Percentiles rank a stretch among this genome's conserved stretches.
These are phyloP conservation scores for Dendrothele bispora DNA, from an alignment of 768 basidiomycete genomes.

Conservation along the genomic window DNA sequence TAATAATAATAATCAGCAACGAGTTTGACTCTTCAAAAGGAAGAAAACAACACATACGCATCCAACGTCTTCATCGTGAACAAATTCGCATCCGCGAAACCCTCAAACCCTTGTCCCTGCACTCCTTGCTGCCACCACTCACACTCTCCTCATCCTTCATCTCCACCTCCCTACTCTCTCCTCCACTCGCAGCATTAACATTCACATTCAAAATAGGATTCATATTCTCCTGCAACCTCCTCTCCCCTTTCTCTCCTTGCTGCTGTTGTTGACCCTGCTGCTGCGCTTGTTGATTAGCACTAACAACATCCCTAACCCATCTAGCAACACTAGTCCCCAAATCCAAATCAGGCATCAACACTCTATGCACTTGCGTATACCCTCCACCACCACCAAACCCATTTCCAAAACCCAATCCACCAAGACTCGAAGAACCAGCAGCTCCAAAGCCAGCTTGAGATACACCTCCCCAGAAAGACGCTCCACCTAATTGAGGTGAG, in stretches of 20 bases:
- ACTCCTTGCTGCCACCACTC: too few species aligned
- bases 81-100: constrained; percentile 76
- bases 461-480: constrained; percentile 84
- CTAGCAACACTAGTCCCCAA: constrained; percentile 21
- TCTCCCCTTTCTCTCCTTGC: constrained; percentile 25
- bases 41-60: constrained; percentile 46
- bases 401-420: too few species aligned
- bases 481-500: constrained; percentile 52
- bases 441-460: constrained; percentile 4
- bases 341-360: constrained; percentile 71
- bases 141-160: constrained; percentile 11
- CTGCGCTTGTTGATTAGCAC: constrained; percentile 6
- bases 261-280: constrained; percentile 1
- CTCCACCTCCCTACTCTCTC: constrained; percentile 7
- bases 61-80: constrained; percentile 90
- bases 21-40: too few species aligned
- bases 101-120: constrained; percentile 54
- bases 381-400: constrained; percentile 49
- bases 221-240: constrained; percentile 69
- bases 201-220: constrained; percentile 64
- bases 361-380: constrained; percentile 81
- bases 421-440: too few species aligned
- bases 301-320: constrained; percentile 7
- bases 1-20: too few species aligned
- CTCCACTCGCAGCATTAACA: constrained; percentile 8